phyloP scores from a whole-genome alignment of 805 yeast species.

The Starmerella davenportii region DNA sequence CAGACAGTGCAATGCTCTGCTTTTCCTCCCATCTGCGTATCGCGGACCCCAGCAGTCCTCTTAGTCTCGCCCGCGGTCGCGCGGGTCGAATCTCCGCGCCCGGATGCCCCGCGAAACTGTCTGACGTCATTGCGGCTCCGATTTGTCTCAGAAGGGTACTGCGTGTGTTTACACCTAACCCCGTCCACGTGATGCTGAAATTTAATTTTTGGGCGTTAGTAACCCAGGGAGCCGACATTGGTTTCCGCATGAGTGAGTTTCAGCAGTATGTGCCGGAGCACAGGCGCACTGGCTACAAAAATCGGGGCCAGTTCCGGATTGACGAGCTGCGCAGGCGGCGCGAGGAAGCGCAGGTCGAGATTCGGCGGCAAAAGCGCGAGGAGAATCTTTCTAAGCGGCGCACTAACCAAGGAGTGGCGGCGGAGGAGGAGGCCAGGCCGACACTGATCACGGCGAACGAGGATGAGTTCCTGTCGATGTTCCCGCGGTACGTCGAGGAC shows the following conservation, averaged over 20 bases:
- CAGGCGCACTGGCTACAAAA: conserved; percentile 89
- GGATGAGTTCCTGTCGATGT: conserved; percentile 23
- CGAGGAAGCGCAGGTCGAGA: conserved; percentile 90
- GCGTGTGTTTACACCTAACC: not conserved
- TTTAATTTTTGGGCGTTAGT: not conserved
- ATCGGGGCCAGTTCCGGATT: conserved; percentile 79
- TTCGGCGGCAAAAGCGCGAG: conserved; percentile 91
- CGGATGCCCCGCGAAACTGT: too few relatives aligned
- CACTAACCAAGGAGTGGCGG: conserved; percentile 32
- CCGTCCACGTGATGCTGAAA: not conserved
- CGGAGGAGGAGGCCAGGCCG: conserved; percentile 37
- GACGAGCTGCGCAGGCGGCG: conserved; percentile 96
- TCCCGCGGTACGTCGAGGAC: conserved; percentile 72
- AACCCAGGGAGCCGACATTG: not conserved
- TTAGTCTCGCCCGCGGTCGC: too few relatives aligned
- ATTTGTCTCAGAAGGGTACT: too few relatives aligned
- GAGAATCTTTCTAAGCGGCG: conserved; percentile 88
- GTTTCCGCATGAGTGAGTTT: conserved; percentile 15
- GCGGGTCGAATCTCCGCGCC: too few relatives aligned
- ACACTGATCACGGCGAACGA: conserved; percentile 20
- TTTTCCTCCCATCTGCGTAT: too few relatives aligned
- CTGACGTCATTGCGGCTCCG: too few relatives aligned
- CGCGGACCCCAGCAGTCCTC: too few relatives aligned
- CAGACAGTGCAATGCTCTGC: too few relatives aligned
- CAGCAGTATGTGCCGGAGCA: conserved; percentile 84